Base-by-base conservation (phyloP, 192 early-diverging fungal species). In the Glomus cerebriforme region DNA sequence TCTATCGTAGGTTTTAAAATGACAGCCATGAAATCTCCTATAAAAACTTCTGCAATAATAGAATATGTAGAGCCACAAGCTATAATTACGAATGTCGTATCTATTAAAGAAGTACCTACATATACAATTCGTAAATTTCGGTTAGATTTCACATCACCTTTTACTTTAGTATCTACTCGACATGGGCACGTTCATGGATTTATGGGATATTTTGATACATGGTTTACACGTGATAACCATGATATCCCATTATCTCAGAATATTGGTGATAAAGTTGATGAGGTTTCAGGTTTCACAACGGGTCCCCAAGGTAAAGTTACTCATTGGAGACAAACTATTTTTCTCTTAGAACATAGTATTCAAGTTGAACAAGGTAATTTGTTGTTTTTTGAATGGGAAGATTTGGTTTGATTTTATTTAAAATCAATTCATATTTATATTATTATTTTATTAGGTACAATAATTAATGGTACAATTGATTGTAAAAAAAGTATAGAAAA, bases 291-390 rank as follows among this genome's bases (percentile, higher is more conserved):
- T 31, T 85, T 85, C 73, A 82, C 82, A 26, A 85, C 84, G 85
- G 95, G 82, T 93, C 97, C 75, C 88, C 89, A 80, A 85, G 90
- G 85, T 93, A 78, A 81, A 68, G 80, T 98, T 88, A 99, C 98
- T n/a, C 98, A 99, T 82, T 99, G 98, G 98, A 98, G 99, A 86
- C 98, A 99, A 87, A 99, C 98, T 32, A 96, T 99, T 58, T 99
- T 99, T 84, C 96, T 98, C 93, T 81, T 93, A 88, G 39, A 88
- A 92, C 68, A 92, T 90, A 75, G 85, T 89, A 65, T 92, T 94
- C 60, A 96, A 96, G 64, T 39, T 79, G 49, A 80, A 82, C 69
- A 82, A 82, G 82, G 85, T 75, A 68, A 39, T 37, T 17, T 17
- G 17, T 67, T 67, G 19, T 27, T 67, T 31, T 47, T 24, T 15